Evolutionary conservation across 1,284 basidiomycete species (phyloP), one percentile per base, ranked within the genome.

Genomic region (Apiotrichum laibachii): DNA sequence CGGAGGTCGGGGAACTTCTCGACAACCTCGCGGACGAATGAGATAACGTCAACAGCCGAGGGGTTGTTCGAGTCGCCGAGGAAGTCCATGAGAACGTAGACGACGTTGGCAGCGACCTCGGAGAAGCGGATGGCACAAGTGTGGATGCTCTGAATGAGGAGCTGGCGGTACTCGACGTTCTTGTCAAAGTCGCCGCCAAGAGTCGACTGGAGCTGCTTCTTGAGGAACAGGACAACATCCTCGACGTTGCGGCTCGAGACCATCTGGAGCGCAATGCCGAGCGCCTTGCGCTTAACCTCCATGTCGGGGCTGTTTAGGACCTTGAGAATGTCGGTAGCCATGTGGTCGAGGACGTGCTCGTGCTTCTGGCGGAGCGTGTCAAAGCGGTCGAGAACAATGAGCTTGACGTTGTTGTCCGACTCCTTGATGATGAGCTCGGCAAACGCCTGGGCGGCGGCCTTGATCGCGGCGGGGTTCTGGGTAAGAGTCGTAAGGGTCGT

Each of bases 331-430:
- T 99, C 96, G 90, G 97, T 95, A 67, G 95, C 92, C 62, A 98
- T 85, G 10, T 87, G 83, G 74, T 99, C 93, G 50, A 99, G 81
- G 52, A 97, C 87, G 73, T 91, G 90, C 39, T 92, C 92, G 77
- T 98, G 93, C 72, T 89, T 92, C 33, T 86, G 81, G 39, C 92
- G 86, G 19, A 99, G 83, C 26, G 79, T 79, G 57, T 98, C 91
- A 47, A 99, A 86, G 50, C 96, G 87, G 73, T 96, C 92, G 37
- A 99, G 84, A 12, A 99, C 96, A 65, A 99, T 99, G 59, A 99
- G 85, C 80, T 99, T 99, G 79, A 98, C 95, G 70, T 99, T 99
- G 82, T 99, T 99, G 81, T 98, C 95, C 2, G 92, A 92, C 80
- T 97, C 94, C 80, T 94, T 95, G 73, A 90, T 84, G 59, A 94